Base-by-base conservation (phyloP, 352 stramenopile species). In the Pythium biforme region DNA sequence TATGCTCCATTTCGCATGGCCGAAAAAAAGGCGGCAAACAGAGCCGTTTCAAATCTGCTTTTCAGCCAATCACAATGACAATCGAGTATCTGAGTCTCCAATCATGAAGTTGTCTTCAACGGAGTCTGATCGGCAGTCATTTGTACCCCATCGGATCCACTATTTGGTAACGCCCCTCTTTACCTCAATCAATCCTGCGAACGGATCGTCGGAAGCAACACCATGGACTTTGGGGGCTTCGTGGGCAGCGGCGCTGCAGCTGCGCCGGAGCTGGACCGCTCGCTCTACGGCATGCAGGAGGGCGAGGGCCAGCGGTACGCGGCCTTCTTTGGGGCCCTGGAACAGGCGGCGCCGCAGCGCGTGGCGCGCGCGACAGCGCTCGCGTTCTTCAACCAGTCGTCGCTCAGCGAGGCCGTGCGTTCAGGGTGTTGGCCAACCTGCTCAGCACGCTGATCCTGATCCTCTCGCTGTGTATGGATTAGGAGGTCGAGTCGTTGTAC, bases 281-380 rank as follows among this genome's bases (percentile, higher is more conserved):
- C 75, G 61, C 66, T 83, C 22, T 90, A 81, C 60, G 79, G 73
- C 11, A 90, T 90, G 81, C 74, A 86, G 37, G 81, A 88, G 27
- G 52, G 81, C 2, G 81, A 90, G 62, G 55, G 52, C n/a, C 60
- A 41, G 62, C 79, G 81, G 39, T 90, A 90, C 63, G 61, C 71
- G 43, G 68, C 63, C 25, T 90, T 90, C 72, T 90, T 88, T 62
- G 52, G 65, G 33, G 76, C 81, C 46, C 72, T 90, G 14, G 68
- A 78, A 34, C 49, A 68, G 59, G 45, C 39, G 6, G 55, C 61
- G 31, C 54, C 53, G 9, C 50, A 62, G 11, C 41, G 53, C n/a
- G 47, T 71, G n/a, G 31, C 65, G 39, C 69, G 70, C 1, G 68
- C 69, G 33, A 64, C 61, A 4, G 81, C 69, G 12, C 47, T 83